Conservation (phyloP, 2,329 filamentous ascomycete species). For the Capronia coronata region DNA sequence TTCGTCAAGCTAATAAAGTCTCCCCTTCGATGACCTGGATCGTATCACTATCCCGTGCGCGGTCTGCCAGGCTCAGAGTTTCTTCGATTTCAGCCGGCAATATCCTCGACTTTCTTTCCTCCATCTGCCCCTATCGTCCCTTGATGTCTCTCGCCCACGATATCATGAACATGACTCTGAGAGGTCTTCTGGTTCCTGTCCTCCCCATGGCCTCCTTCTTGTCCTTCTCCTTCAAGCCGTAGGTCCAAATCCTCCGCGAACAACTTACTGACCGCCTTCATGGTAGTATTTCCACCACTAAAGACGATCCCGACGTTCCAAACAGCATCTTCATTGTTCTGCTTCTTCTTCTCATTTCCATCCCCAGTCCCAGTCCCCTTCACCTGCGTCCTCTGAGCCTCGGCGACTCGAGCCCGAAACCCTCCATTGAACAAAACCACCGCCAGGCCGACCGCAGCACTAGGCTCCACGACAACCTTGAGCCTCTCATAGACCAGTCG, state of each 20-base stretch:
- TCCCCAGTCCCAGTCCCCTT: slow-evolving; percentile 43
- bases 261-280: slow-evolving; percentile 54
- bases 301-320: slow-evolving; percentile 64
- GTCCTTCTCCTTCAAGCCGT: not conserved
- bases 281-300: slow-evolving; percentile 59
- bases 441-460: slow-evolving; percentile 74
- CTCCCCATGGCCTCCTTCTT: too few relatives aligned
- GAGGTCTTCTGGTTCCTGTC: slow-evolving; percentile 1
- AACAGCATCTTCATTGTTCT: slow-evolving; percentile 44
- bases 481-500: slow-evolving; percentile 74
- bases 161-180: not conserved
- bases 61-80: too few relatives aligned
- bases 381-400: slow-evolving; percentile 48
- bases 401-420: slow-evolving; percentile 58
- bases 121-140: slow-evolving; percentile 20
- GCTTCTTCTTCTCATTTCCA: too few relatives aligned
- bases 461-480: slow-evolving; percentile 88
- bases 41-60: too few relatives aligned
- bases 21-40: too few relatives aligned
- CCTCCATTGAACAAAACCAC: slow-evolving; percentile 79
- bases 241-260: slow-evolving; percentile 36
- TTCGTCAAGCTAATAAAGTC: too few relatives aligned
- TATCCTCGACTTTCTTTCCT: slow-evolving; percentile 23
- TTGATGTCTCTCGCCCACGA: slow-evolving; percentile 14
- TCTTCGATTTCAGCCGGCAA: slow-evolving; percentile 24